Evolutionary conservation across 495 filamentous ascomycete genomes (phyloP), one percentile per base, ranked within the genome.

Genomic region (Aspergillus hancockii): DNA sequence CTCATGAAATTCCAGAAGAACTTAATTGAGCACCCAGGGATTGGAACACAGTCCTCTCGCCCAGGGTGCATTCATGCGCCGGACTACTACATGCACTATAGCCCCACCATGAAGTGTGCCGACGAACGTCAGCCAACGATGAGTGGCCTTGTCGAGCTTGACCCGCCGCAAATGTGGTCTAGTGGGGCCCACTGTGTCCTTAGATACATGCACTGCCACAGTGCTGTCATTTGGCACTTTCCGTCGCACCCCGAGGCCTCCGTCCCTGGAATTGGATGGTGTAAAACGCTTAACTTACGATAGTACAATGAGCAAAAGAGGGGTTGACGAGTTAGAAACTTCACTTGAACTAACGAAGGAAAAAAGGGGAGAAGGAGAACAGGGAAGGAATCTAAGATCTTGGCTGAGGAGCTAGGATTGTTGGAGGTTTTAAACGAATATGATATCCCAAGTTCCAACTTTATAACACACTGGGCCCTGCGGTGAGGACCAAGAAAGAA

Each of bases 171-270:
- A 52, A 57, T 57, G 36, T 19, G 57, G 62, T 47, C 59, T 67
- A 67, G 65, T 55, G 62, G 54, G 61, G 46, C 52, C 65, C 65
- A 67, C 62, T 43, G 14, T 41, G 51, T 45, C 54, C 60, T 64
- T 67, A 64, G 65, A 67, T 75, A 73, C 75, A 75, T 75, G 75
- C 75, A 77, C 75, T 77, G 75, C 75, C 75, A 77, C 75, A 75
- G 58, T 75, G 68, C 69, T 74, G 71, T 74, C 74, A 74, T 66
- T 71, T 70, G 60, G 62, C 63, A 60, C 57, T 63, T 64, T 53
- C 58, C 28, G 55, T 54, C 43, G 50, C 41, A 51, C 45, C 49
- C 50, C 43, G 51, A 56, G 32, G 51, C 46, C 51, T 52, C 38
- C 38, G 38, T 41, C 30, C 57, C 53, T 54, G 43, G 52, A 55